Base-by-base conservation (phyloP, 2,329 filamentous ascomycete species). In the Fusarium circinatum region DNA sequence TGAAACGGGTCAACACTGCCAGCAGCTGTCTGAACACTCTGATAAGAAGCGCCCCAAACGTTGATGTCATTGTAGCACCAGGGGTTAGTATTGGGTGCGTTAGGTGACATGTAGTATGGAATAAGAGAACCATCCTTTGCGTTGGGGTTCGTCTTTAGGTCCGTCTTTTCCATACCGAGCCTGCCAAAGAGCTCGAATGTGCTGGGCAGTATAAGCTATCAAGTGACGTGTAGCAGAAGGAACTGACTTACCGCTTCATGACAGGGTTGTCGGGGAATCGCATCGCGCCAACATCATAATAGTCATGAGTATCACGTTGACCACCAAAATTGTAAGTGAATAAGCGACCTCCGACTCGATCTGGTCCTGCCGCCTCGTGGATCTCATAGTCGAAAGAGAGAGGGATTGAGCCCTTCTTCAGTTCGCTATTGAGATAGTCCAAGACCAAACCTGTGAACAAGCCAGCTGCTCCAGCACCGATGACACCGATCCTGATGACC, bases 281-380 rank as follows among this genome's bases (percentile, higher is more conserved):
- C 71, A 74, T 61, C 3, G 72, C 68, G 2, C 71, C 72, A 7
- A 74, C 55, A 3, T 71, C 64, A 24, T 68, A 71, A 3, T 71
- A 74, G 38, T 75, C 72, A 8, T 74, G 72, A 12, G 42, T 34
- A 5, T 65, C 51, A 3, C 30, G 32, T 24, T 28, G 39, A 0
- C 65, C 38, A 8, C 56, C 45, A n/a, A 74, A 75, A 22, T 72
- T 28, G 22, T 74, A 64, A 17, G 72, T 74, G 26, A 65, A 74
- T 3, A 74, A 26, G 5, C 71, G 71, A 0, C 72, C 68, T 5
- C 72, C 72, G 6, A 72, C 42, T 6, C 71, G 38, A 0, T 69
- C 22, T 8, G 28, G 30, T 0, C 57, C 65, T 0, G 68, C 64
- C 3, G 72, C 71, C 14, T 75, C 72, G 10, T 68, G 36, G 3